Evolutionary conservation across 2,329 filamentous ascomycete genomes (phyloP).

Genomic region (Fusarium zealandicum): DNA sequence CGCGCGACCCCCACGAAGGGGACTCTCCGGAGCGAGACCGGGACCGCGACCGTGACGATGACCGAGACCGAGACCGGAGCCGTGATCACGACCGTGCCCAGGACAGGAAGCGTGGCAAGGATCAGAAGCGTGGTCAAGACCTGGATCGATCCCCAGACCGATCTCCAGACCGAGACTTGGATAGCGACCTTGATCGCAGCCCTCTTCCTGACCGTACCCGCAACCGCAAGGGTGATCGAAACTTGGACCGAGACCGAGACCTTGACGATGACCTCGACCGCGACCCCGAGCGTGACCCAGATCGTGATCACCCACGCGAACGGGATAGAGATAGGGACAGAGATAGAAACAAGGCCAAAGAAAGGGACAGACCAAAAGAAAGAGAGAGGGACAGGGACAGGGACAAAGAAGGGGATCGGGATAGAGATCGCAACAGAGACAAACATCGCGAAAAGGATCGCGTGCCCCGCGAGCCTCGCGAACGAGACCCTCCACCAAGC

Average conservation of each 20-base stretch:
- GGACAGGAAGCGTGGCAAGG: background rate
- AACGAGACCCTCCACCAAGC: conserved; percentile 38
- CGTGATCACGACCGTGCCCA: conserved; percentile 3
- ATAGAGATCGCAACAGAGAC: conserved; percentile 33
- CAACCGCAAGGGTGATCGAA: background rate
- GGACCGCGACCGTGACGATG: conserved; percentile 19
- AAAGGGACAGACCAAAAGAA: background rate
- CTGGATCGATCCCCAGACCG: background rate
- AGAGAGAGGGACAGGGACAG: conserved; percentile 11
- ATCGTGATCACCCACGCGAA: conserved; percentile 8
- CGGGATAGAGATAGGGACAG: conserved; percentile 9
- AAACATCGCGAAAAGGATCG: conserved; percentile 38
- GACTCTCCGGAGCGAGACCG: conserved; percentile 33
- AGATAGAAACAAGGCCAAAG: conserved; percentile 3
- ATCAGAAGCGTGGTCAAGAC: background rate
- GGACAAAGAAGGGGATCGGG: conserved; percentile 9
- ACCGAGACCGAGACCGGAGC: conserved; percentile 5
- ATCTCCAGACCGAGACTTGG: background rate
- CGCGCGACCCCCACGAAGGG: conserved; percentile 35
- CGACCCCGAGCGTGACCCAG: conserved; percentile 10
- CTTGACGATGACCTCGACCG: conserved; percentile 4
- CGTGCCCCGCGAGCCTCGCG: conserved; percentile 25
- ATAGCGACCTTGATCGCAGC: conserved; percentile 2
- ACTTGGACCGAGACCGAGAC: conserved; percentile 7
- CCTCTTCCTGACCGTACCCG: conserved; percentile 5